Base-by-base conservation (phyloP, 192 early-diverging fungal species). In the Coemansia sp. region DNA sequence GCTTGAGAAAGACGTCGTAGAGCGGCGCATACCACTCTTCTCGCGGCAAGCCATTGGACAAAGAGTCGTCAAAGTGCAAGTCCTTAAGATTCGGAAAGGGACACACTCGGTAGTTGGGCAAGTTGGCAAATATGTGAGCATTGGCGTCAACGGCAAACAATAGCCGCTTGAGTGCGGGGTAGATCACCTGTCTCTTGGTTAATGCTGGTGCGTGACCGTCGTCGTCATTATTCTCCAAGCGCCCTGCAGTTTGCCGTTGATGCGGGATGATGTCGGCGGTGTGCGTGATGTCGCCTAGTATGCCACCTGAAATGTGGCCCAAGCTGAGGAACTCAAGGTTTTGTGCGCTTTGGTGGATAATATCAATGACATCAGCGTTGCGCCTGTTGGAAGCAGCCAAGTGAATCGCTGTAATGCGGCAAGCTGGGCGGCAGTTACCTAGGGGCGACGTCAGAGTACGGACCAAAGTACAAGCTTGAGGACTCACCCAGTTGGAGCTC, bases 1-100 rank as follows among this genome's bases (percentile, higher is more conserved):
- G 55, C 63, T 67, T 63, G 38, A 76, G 66, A 29, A 84, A 76
- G 4, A 70, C 57, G 51, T 84, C 82, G 27, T 70, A 84, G 3
- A 84, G 53, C 15, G 82, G 75, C 9, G 72, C 75, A 58, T 77
- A 77, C 80, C 80, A 83, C 36, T 77, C 76, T 42, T 83, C 80
- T 10, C 69, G 64, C 7, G 80, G 80, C 27, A 69, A 25, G 15
- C 80, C 80, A 32, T 66, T 64, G 23, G 64, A 42, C 42, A 60
- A 27, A 11, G 65, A 57, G 25, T 83, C 72, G 57, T 83, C 80
- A 67, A 75, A 83, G 48, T 83, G 68, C 69, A 83, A 61, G 17
- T 83, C 68, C 55, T 67, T 39, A 15, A 83, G 63, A 2, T 14
- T 32, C 3, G 80, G 80, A 39, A 83, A 83, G 50, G 75, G 65